Evolutionary conservation across 2,329 filamentous ascomycete genomes (phyloP).

Genomic region (Nothophoma quercina): DNA sequence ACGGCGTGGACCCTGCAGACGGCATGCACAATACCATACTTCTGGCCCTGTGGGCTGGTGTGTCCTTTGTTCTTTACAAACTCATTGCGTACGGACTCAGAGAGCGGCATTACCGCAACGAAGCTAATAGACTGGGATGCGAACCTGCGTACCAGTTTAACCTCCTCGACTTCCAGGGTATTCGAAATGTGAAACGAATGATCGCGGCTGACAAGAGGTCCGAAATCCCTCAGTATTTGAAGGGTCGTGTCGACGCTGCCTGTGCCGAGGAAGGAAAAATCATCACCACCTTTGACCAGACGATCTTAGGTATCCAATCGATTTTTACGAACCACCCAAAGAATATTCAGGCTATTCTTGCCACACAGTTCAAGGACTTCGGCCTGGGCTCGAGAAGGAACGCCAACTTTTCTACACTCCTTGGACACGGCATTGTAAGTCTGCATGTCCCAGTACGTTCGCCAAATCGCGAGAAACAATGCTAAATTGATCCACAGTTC

Average conservation of each 20-base stretch:
- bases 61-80: constrained; percentile 43
- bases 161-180: constrained; percentile 59
- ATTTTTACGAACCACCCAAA: constrained; percentile 53
- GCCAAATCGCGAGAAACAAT: too few relatives aligned
- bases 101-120: constrained; percentile 43
- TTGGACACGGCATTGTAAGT: constrained; percentile 51
- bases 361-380: constrained; percentile 57
- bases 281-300: constrained; percentile 38
- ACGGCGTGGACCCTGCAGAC: constrained; percentile 2
- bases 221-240: constrained; percentile 41
- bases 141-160: constrained; percentile 49
- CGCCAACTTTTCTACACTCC: constrained; percentile 47
- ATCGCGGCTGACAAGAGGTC: constrained; percentile 48
- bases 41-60: constrained; percentile 36
- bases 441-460: too few relatives aligned
- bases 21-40: constrained; percentile 40
- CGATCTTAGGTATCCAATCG: constrained; percentile 21
- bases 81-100: constrained; percentile 34
- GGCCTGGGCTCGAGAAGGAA: constrained; percentile 47
- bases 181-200: constrained; percentile 55
- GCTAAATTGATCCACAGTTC: constrained; percentile 30
- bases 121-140: constrained; percentile 53
- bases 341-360: constrained; percentile 56
- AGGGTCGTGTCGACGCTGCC: constrained; percentile 28
- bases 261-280: constrained; percentile 25